phyloP scores from a whole-genome alignment of 768 basidiomycete genomes.

The Suillus occidentalis region DNA sequence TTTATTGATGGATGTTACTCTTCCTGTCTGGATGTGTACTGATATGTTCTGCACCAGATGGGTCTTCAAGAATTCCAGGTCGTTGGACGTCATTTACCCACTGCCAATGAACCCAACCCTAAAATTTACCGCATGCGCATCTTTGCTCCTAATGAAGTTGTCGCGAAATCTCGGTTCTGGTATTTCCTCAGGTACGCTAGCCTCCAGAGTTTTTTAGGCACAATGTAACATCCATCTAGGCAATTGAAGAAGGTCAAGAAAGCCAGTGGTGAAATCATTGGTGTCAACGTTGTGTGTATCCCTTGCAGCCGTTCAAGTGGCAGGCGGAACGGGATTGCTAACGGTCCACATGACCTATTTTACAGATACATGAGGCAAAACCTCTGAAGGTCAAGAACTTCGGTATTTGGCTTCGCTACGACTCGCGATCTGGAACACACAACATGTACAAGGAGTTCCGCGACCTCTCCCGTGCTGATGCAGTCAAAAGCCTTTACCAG shows the following conservation, averaged over 20 bases:
- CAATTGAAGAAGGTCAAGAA: constrained; percentile 99
- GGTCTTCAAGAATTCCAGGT: constrained; percentile 91
- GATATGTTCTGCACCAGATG: constrained; percentile 49
- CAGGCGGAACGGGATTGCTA: constrained; percentile 76
- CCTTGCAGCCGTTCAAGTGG: constrained; percentile 79
- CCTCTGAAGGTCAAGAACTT: constrained; percentile 99
- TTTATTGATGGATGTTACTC: constrained; percentile 33
- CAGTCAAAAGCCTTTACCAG: constrained; percentile 96
- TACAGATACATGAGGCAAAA: constrained; percentile 95
- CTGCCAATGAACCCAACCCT: constrained; percentile 87
- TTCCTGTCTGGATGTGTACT: constrained; percentile 21
- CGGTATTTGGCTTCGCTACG: constrained; percentile 99
- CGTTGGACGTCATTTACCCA: constrained; percentile 96
- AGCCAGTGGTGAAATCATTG: constrained; percentile 98
- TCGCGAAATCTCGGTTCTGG: constrained; percentile 99
- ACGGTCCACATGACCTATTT: constrained; percentile 37
- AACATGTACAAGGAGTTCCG: constrained; percentile 99
- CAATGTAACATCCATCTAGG: constrained; percentile 38
- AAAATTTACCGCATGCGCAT: constrained; percentile 99
- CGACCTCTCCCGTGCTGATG: constrained; percentile 90
- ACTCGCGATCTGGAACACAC: constrained; percentile 99
- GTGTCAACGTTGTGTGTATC: constrained; percentile 93
- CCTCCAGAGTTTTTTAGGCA: background rate
- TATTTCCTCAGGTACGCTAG: constrained; percentile 86
- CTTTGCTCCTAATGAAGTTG: constrained; percentile 97